Evolutionary conservation across 495 filamentous ascomycete genomes (phyloP), one percentile per base, ranked within the genome.

Genomic region (Hypoxylon fragiforme): DNA sequence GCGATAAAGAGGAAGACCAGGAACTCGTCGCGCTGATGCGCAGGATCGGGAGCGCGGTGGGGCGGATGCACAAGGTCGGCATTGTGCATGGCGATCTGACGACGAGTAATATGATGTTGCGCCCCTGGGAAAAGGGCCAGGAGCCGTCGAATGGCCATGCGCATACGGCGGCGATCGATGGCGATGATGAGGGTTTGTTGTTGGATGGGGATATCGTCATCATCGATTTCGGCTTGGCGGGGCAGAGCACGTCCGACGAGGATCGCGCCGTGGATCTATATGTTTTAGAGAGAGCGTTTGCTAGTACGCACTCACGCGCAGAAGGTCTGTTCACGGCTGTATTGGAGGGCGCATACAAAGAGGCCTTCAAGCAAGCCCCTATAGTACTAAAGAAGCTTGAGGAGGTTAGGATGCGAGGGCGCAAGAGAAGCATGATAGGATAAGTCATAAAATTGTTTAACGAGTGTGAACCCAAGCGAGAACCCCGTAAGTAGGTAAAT

Each of bases 381-480:
- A 54, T 70, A 4, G 79, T 80, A 8, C 50, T 83, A 42, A 87
- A 79, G 69, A 90, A 84, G 68, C 68, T 99, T 48, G 91, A 95
- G 72, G 95, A 97, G 63, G 94, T 99, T 40, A 83, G 94, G 72
- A 82, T 95, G 87, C 82, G 94, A 65, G 95, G 94, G n/a, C 78
- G 94, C 67, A 99, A 99, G 83, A 86, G 86, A 72, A 97, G 90
- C 66, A 97, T 99, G 94, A 58, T 98, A 60, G 94, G 94, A 42
- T 95, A 76, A 70, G 34, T 11, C 21, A 40, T 11, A n/a, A n/a
- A n/a, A n/a, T n/a, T n/a, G n/a, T n/a, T n/a, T n/a, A n/a, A n/a
- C n/a, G n/a, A n/a, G n/a, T n/a, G n/a, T n/a, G n/a, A n/a, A n/a
- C n/a, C n/a, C n/a, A n/a, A n/a, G n/a, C n/a, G n/a, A n/a, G n/a